Base-by-base conservation (phyloP, 1,284 basidiomycete species). In the Tremellales sp. region DNA sequence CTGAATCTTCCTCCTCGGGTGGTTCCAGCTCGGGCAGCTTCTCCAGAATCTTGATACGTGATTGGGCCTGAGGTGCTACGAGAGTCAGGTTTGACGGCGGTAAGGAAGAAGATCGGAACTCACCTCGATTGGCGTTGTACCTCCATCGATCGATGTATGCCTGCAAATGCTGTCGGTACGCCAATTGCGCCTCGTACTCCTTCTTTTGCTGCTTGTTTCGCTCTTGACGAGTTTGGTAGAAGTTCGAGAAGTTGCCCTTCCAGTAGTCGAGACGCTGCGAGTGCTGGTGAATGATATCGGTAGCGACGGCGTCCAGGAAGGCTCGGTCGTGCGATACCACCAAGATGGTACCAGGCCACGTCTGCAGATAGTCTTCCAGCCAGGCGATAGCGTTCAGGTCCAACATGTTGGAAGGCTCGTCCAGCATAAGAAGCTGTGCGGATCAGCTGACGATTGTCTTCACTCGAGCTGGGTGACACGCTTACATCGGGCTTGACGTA, bases 281-380 rank as follows among this genome's bases (percentile, higher is more conserved):
- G 75, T 98, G 94, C 76, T 97, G 91, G 73, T 97, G 92, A 31
- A 98, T 84, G 63, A 98, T 97, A 70, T 93, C 89, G 11, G 91
- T 93, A 0, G 93, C 92, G 19, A 97, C 89, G 23, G 89, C 87
- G 75, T 98, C 93, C 80, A 98, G 78, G 83, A 99, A 98, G 25
- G 94, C 89, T 67, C 96, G 85, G 75, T 99, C 96, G 81, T 99
- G 96, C 52, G 94, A 97, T 27, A 98, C 96, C 37, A 97, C 93
- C 33, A 99, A 83, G 17, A 99, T 78, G 0, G 94, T 97, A 43
- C 89, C 88, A 1, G 84, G 77, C 93, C 96, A 99, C 4, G 90
- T 96, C 71, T 94, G 93, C 15, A 99, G 81, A 73, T 98, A 98
- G 68, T 97, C 92, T 79, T 97, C 78, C 27, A 80, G 71, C 79